Conservation (phyloP, 257 asterid species). For the Galeopsis tetrahit region DNA sequence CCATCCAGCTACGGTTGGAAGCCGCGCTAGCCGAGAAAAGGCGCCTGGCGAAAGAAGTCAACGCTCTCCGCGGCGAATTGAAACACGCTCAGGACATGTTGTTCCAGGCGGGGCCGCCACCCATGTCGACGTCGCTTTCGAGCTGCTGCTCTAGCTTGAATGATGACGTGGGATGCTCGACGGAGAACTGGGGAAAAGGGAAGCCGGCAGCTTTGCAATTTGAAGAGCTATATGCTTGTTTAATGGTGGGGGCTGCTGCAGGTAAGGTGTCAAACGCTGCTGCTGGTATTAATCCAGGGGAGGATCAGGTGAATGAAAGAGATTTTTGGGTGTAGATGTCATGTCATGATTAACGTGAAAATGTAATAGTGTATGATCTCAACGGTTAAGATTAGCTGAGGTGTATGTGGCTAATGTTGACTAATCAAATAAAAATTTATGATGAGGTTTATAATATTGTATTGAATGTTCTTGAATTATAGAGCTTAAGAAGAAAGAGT, state of each 20-base stretch:
- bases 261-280: conserved; percentile 16
- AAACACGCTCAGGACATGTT: conserved; percentile 54
- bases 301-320: conserved; percentile 34
- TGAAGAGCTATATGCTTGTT: conserved; percentile 75
- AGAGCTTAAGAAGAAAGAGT: no score
- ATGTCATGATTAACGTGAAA: no score
- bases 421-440: no score
- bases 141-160: conserved; percentile 62
- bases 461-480: no score
- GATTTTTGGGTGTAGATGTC: conserved; percentile 39
- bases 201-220: conserved; percentile 36
- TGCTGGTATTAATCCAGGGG: conserved; percentile 29
- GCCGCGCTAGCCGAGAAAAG: conserved; percentile 60
- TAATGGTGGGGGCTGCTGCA: conserved; percentile 47
- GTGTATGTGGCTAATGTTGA: no score
- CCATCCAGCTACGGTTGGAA: conserved; percentile 62
- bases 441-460: no score
- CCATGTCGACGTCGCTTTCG: conserved; percentile 51
- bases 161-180: conserved; percentile 61
- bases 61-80: conserved; percentile 57
- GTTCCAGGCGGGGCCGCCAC: conserved; percentile 30
- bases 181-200: conserved; percentile 47
- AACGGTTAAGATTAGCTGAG: no score
- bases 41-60: conserved; percentile 61
- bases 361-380: no score